These are phyloP conservation scores for Bacidia rubella DNA, from an alignment of 495 filamentous ascomycete genomes.

Conservation along the genomic window DNA sequence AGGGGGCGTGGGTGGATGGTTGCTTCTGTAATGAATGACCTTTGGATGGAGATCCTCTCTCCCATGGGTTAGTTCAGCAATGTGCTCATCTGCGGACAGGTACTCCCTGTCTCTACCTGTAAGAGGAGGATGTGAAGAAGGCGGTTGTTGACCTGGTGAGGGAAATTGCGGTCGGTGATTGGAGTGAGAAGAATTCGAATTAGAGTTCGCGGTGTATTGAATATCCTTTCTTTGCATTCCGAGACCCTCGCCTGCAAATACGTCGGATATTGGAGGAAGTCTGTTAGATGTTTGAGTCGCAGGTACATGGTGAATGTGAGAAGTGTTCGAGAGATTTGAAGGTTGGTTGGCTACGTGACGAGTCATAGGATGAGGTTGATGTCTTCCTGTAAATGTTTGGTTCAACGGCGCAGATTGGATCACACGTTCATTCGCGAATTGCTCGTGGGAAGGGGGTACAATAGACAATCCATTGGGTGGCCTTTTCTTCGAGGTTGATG, in stretches of 20 bases:
- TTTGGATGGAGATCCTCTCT: conserved; percentile 83
- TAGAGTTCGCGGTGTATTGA: conserved; percentile 33
- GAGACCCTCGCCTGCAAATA: conserved; percentile 76
- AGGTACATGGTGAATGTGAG: conserved; percentile 84
- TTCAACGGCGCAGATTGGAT: conserved; percentile 95
- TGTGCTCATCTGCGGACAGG: conserved; percentile 88
- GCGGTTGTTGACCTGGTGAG: conserved; percentile 53
- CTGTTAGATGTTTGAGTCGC: conserved; percentile 84
- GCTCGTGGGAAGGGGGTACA: conserved; percentile 86
- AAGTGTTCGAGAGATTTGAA: conserved; percentile 71
- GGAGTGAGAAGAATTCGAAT: conserved; percentile 56
- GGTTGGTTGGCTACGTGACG: conserved; percentile 76
- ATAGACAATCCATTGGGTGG: conserved; percentile 87
- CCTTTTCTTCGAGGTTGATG: conserved; percentile 54
- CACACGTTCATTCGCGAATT: conserved; percentile 89
- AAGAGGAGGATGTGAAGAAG: conserved; percentile 31
- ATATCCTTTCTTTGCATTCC: conserved; percentile 36
- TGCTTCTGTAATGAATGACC: conserved; percentile 86
- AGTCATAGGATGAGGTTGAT: conserved; percentile 67
- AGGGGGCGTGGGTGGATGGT: conserved; percentile 83
- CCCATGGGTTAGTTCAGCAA: conserved; percentile 77
- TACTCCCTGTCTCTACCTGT: conserved; percentile 68
- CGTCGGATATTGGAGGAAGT: conserved; percentile 85
- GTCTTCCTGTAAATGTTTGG: conserved; percentile 85
- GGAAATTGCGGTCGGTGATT: conserved; percentile 55